Evolutionary conservation across 306 rosid genomes (phyloP), one percentile per base, ranked within the genome.

Genomic region (Dalbergia cultrata): DNA sequence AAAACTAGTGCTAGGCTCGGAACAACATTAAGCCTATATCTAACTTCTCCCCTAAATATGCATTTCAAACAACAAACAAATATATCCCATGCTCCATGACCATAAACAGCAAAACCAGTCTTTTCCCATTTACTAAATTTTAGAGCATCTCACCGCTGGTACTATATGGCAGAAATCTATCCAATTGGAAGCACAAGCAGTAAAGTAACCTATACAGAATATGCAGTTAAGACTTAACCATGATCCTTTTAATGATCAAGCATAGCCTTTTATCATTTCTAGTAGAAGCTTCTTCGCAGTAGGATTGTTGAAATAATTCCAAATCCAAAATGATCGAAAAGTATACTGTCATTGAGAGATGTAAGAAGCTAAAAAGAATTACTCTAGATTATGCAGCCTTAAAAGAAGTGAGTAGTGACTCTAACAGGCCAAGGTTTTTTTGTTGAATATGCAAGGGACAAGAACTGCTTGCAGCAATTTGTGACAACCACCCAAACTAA

Each of bases 381-480:
- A 34, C 54, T 35, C 10, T 1, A 70, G 47, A 66, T 65, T 58
- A 57, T 37, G 83, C 57, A 49, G 69, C 47, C 77, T 50, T 39
- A n/a, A 31, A 35, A 49, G 31, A 26, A 26, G 31, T 26, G 31
- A 66, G 5, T 67, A 66, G 74, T 59, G 10, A 71, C 72, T 53
- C 74, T 47, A 76, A 70, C 31, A 64, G 64, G 63, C 39, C 39
- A 37, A 62, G 17, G 74, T 10, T 33, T 73, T 74, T 50, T 50
- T 22, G 81, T 63, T 47, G 76, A 69, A 69, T 18, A 31, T 37
- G 22, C 37, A 50, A 41, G 76, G 33, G 9, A 59, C 58, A 12
- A 11, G n/a, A 64, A 65, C 81, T 4, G 58, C 75, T 72, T 33
- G 67, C 67, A 12, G 83, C 64, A 80, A 82, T 70, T 82, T 80